Evolutionary conservation across 805 yeast genomes (phyloP), one percentile per base, ranked within the genome.

Genomic region (Zygoascus bituminiphila): DNA sequence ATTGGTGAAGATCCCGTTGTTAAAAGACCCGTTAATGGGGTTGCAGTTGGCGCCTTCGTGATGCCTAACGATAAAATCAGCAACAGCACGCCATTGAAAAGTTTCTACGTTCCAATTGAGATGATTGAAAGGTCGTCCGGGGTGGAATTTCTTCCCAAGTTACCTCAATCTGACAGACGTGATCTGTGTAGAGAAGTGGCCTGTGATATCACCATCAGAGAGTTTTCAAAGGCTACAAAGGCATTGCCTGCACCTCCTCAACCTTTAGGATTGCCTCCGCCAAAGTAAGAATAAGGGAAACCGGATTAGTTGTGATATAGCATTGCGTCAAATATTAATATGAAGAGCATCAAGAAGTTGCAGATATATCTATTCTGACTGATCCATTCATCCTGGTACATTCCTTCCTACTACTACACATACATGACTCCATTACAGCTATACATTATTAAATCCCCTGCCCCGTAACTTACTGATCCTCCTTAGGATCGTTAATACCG

Each of bases 401-500:
- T n/a, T n/a, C n/a, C n/a, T n/a, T n/a, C n/a, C n/a, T n/a, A n/a
- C n/a, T n/a, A n/a, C n/a, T n/a, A n/a, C n/a, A n/a, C n/a, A n/a
- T n/a, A n/a, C n/a, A n/a, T n/a, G n/a, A n/a, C n/a, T n/a, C n/a
- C n/a, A n/a, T n/a, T n/a, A n/a, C n/a, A n/a, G n/a, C n/a, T n/a
- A n/a, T n/a, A n/a, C n/a, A n/a, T n/a, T n/a, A n/a, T n/a, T n/a
- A n/a, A n/a, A n/a, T n/a, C n/a, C n/a, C n/a, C n/a, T n/a, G n/a
- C n/a, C n/a, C n/a, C n/a, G 15, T 72, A 76, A 47, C 82, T 91
- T 45, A 23, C 19, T 24, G 19, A 26, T 84, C 93, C 17, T 84
- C 87, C 56, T 82, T 79, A 44, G 98, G 97, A 69, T 93, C 98
- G 49, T 95, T 96, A 54, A 93, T 82, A 52, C 98, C 98, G 59